Conservation (phyloP, 2,329 filamentous ascomycete species). For the Trichoderma guizhouense region DNA sequence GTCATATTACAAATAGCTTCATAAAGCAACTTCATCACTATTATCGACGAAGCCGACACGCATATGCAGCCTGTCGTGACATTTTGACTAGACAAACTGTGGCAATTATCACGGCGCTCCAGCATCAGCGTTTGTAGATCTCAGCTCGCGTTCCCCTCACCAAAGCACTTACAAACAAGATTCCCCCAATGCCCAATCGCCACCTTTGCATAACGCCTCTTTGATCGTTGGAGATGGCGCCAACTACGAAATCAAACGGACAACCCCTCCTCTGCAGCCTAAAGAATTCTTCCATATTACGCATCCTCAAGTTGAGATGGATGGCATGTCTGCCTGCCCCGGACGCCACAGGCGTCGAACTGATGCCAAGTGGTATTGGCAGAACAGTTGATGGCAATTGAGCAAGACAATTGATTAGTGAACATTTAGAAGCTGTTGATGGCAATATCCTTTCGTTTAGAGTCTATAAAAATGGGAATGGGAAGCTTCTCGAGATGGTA, state of each 20-base stretch:
- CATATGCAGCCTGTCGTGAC: neutral
- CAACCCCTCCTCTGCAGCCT: neutral
- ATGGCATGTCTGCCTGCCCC: neutral
- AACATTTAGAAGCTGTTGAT: neutral
- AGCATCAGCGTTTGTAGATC: neutral
- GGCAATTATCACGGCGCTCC: neutral
- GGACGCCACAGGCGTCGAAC: conserved; percentile 8
- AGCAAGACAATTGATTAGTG: neutral
- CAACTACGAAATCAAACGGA: neutral
- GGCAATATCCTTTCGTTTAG: neutral
- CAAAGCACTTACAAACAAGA: neutral
- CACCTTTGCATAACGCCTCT: neutral
- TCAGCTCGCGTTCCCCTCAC: neutral
- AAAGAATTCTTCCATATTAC: neutral
- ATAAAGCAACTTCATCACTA: neutral
- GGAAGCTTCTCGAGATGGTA: neutral
- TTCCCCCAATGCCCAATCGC: neutral
- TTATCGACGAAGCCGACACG: neutral
- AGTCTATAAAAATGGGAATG: neutral
- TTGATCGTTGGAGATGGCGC: neutral
- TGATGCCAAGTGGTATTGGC: neutral
- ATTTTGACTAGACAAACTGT: neutral
- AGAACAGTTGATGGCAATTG: neutral
- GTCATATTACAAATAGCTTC: neutral
- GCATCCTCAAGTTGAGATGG: neutral